phyloP scores from a whole-genome alignment of 2,329 filamentous ascomycete species.

The Pseudogymnoascus sp. region DNA sequence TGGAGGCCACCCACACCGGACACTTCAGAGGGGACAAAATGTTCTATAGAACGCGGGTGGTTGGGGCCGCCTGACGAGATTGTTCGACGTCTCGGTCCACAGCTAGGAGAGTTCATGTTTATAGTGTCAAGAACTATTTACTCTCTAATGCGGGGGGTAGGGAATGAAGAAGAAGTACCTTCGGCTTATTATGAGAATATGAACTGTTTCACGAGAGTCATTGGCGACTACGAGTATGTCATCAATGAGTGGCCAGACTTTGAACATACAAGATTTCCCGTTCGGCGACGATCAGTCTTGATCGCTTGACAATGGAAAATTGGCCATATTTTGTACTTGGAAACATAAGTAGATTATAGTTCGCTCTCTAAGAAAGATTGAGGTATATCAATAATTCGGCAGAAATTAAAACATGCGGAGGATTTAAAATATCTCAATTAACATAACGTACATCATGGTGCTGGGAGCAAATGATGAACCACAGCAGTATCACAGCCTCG shows the following conservation, averaged over 20 bases:
- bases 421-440: background rate
- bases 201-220: background rate
- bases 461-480: background rate
- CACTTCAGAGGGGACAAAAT: background rate
- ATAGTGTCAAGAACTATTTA: background rate
- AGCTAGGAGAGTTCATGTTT: background rate
- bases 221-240: background rate
- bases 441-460: too few relatives aligned
- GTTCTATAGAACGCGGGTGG: background rate
- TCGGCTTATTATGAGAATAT: background rate
- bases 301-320: background rate
- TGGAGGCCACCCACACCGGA: background rate
- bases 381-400: background rate
- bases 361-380: background rate
- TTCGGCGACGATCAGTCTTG: too few relatives aligned
- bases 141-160: background rate
- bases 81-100: background rate
- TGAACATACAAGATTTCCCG: too few relatives aligned
- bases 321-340: background rate
- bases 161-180: background rate
- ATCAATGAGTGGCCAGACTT: background rate
- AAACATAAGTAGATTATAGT: background rate
- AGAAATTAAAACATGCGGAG: background rate
- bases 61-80: background rate
- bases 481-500: background rate